Percentiles rank a stretch among this genome's conserved stretches.
phyloP scores from a whole-genome alignment of 2,329 filamentous ascomycete species.

The Fusarium sp. region DNA sequence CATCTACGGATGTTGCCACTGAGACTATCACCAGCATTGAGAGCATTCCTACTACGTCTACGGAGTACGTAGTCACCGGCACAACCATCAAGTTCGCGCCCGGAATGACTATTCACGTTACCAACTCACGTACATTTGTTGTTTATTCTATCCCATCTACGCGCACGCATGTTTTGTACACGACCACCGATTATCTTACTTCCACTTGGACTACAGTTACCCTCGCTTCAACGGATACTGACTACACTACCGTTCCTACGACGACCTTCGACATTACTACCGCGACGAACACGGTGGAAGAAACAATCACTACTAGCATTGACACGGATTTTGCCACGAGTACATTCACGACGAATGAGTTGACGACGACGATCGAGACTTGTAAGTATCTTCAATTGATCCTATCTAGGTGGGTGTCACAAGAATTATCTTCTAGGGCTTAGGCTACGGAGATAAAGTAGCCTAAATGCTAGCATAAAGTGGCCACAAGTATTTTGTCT shows the following conservation, averaged over 20 bases:
- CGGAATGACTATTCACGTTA: constrained; percentile 2
- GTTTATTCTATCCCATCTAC: constrained; percentile 11
- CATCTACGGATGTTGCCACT: constrained; percentile 5
- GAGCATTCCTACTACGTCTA: constrained; percentile 11
- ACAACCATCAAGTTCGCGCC: constrained; percentile 8
- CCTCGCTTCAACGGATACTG: constrained; percentile 4
- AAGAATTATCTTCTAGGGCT: no score
- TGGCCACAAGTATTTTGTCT: no score
- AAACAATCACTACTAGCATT: constrained; percentile 2
- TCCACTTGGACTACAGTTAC: constrained; percentile 13
- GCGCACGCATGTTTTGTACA: constrained; percentile 13
- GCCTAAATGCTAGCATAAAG: no score
- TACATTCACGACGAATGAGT: constrained; percentile 1
- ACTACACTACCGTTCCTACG: constrained; percentile 5
- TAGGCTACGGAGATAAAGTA: no score
- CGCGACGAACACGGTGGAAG: neutral
- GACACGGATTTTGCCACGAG: constrained; percentile 1
- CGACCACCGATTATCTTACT: constrained; percentile 1
- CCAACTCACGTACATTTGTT: constrained; percentile 10
- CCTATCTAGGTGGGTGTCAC: no score
- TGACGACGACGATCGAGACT: neutral
- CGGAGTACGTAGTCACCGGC: constrained; percentile 3
- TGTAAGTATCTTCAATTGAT: neutral
- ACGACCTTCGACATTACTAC: constrained; percentile 10
- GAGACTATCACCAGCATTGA: constrained; percentile 10